Evolutionary conservation across 225 moss, liverwort and hornwort species (phyloP), one percentile per base, ranked within the genome.

Genomic region (Straminergon stramineum): DNA sequence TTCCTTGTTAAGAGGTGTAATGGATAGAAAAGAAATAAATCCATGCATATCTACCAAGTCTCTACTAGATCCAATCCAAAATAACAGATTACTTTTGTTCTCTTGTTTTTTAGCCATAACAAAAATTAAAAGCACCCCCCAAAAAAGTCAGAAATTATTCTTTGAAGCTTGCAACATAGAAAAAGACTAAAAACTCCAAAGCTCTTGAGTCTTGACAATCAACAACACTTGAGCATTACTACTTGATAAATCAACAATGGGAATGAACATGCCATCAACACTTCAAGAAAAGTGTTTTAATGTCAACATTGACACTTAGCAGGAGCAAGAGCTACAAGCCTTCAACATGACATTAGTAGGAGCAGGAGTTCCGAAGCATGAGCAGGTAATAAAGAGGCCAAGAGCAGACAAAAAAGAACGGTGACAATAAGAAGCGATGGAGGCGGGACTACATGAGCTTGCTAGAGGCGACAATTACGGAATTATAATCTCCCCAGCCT

Each of bases 191-290:
- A 15, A 7, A 65, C 17, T 32, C 8, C 5, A 21, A 9, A 37
- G 6, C 11, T 20, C 68, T 37, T 20, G 5, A 68, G 12, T 68
- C 12, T 68, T 68, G 1, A 37, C 21, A 68, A 37, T 68, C 21
- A 68, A 5, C 37, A 35, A 68, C 37, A 37, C 21, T 68, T 68
- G n/a, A 68, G 4, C 12, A 68, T 2, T 37, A 2, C 7, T n/a
- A 7, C 0, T n/a, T 4, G 0, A n/a, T 22, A 7, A 68, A 68
- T 68, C 3, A 68, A 3, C 0, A 68, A 0, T 2, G 37, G 0
- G 6, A 22, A 68, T 37, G 6, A 68, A 37, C 0, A 6, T 0
- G 1, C 4, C 11, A 68, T 11, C 11, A 37, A 68, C 4, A 37
- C 37, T 21, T 68, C 11, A 68, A 11, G 0, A 37, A 6, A 4